Base-by-base conservation (phyloP, 306 rosid genomes). In the Herpetospermum pedunculosum region DNA sequence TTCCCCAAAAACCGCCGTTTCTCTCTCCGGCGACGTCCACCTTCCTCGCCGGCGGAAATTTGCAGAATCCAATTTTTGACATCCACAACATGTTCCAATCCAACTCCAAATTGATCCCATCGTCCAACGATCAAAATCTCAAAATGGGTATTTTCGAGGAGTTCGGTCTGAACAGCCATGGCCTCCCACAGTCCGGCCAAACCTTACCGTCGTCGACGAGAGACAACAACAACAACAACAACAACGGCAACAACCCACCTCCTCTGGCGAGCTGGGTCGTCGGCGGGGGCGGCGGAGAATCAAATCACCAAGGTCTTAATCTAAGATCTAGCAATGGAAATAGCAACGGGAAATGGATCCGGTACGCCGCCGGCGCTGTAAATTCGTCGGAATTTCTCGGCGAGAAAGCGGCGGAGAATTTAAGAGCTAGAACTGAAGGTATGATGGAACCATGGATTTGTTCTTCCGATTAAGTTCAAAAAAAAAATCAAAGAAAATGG, bases 361-460 rank as follows among this genome's bases (percentile, higher is more conserved):
- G 75, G 28, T 83, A 79, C 76, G 49, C 35, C 73, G 32, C 34
- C 32, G 73, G 73, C 15, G 3, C 38, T 26, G 82, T 81, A 76
- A 79, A 88, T 38, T 79, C 91, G 0, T 75, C 88, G 40, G 87
- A 84, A 72, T 78, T 79, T 79, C 83, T 81, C 25, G 84, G 84
- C 30, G 84, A 84, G 29, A 89, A 82, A 47, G 87, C 79, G 68
- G 76, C 83, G 3, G 92, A 70, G 74, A 70, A 70, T 70, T 32
- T 15, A 16, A 70, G 58, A 11, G 58, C 84, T 8, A 84, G 97
- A 84, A 82, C 73, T 55, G 96, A 87, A 95, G 97, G 96, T 89
- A 95, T 88, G 87, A 85, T 89, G 79, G 96, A 95, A 86, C 86
- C 99, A 49, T 95, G 97, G 97, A 89, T 95, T 83, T 95, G 96